phyloP scores from a whole-genome alignment of 805 yeast species.

The Danielia oregonensis region DNA sequence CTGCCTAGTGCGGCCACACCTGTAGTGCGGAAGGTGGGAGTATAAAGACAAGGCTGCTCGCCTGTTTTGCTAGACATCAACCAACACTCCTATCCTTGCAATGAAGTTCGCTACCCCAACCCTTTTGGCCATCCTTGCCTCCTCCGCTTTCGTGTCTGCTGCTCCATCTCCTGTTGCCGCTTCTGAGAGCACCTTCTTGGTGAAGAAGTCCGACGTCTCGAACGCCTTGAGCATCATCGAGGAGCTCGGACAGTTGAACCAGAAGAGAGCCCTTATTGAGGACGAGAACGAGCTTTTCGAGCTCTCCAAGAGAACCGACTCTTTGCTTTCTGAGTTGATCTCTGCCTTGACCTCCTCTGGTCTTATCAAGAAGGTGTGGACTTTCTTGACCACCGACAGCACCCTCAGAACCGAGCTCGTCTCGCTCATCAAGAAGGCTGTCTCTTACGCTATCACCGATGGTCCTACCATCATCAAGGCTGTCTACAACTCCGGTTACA shows the following conservation, averaged over 20 bases:
- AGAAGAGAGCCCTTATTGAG: conserved; percentile 33
- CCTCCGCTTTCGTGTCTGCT: conserved; percentile 34
- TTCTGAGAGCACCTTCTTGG: conserved; percentile 16
- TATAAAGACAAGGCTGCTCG: too few relatives aligned
- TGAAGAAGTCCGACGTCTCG: conserved; percentile 33
- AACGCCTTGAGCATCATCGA: conserved; percentile 30
- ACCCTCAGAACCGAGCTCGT: conserved; percentile 24
- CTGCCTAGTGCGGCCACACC: conserved; percentile 1
- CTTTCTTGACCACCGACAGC: conserved; percentile 29
- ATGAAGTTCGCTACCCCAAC: conserved; percentile 43
- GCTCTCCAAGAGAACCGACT: conserved; percentile 34
- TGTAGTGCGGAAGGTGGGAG: too few relatives aligned
- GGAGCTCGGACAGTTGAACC: conserved; percentile 30
- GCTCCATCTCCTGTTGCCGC: conserved; percentile 23
- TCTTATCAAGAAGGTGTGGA: conserved; percentile 32
- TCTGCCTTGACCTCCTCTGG: conserved; percentile 37
- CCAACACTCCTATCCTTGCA: conserved; percentile 1
- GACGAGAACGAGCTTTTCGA: conserved; percentile 25
- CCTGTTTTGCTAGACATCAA: too few relatives aligned
- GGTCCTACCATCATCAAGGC: conserved; percentile 41
- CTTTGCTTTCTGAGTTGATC: conserved; percentile 32
- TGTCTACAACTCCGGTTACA: conserved; percentile 39
- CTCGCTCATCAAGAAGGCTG: conserved; percentile 27
- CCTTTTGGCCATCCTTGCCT: conserved; percentile 36
- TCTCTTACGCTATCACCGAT: conserved; percentile 31